Conservation (phyloP, 306 rosid genomes). For the Dalbergia oliveri region DNA sequence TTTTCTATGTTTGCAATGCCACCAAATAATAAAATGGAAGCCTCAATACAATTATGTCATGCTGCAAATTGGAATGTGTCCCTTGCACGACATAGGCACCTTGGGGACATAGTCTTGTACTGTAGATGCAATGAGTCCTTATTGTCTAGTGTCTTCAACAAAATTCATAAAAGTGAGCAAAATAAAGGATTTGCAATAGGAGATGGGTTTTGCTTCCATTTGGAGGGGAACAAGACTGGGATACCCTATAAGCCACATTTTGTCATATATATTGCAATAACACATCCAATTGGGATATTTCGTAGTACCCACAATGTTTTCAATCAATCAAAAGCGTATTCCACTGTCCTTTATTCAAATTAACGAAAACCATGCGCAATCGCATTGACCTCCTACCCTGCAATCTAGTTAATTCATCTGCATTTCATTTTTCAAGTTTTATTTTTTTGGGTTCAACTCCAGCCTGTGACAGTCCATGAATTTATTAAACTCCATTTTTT, state of each 20-base stretch:
- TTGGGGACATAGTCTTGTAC: neutral
- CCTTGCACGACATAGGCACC: constrained; percentile 24
- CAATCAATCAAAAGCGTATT: constrained; percentile 30
- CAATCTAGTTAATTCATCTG: constrained; percentile 10
- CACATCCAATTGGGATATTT: constrained; percentile 14
- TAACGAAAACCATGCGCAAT: neutral
- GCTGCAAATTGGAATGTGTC: neutral
- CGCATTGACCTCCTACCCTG: neutral
- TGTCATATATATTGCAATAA: constrained; percentile 22
- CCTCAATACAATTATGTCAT: neutral
- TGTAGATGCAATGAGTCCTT: neutral
- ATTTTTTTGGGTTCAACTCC: neutral
- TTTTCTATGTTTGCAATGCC: neutral
- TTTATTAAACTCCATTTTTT: too few relatives aligned
- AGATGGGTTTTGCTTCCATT: constrained; percentile 33
- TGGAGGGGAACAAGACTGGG: constrained; percentile 31
- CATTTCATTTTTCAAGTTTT: neutral
- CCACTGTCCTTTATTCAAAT: constrained; percentile 36
- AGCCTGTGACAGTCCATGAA: neutral
- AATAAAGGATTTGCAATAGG: constrained; percentile 14
- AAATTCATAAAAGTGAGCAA: neutral
- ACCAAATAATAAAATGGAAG: constrained; percentile 1
- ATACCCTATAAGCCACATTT: constrained; percentile 21
- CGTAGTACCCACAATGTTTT: constrained; percentile 4
- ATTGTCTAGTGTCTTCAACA: neutral